Conservation (phyloP, 2,329 filamentous ascomycete species). For the Arthrobotrys megalospora region DNA sequence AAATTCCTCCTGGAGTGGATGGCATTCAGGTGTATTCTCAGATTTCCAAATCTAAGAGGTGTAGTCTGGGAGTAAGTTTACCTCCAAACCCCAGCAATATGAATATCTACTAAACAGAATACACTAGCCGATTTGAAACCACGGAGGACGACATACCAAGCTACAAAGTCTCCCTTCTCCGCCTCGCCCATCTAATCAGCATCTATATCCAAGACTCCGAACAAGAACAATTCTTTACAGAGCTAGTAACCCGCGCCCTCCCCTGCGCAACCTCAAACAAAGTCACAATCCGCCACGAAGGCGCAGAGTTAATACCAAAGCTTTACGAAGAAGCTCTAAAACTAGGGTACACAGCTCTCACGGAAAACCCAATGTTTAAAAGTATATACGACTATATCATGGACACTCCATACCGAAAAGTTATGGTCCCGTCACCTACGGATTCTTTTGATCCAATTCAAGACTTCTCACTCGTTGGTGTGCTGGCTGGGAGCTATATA, state of each 20-base stretch:
- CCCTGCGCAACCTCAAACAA: constrained; percentile 69
- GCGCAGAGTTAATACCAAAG: constrained; percentile 70
- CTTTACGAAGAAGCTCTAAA: constrained; percentile 62
- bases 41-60: constrained; percentile 62
- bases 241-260: constrained; percentile 62
- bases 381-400: constrained; percentile 62
- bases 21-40: constrained; percentile 61
- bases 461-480: constrained; percentile 62
- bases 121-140: constrained; percentile 43
- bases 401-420: constrained; percentile 62
- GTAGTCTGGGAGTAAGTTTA: constrained; percentile 62
- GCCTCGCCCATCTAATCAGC: constrained; percentile 62
- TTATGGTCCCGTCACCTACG: constrained; percentile 61
- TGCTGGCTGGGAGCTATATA: constrained; percentile 63
- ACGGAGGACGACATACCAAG: constrained; percentile 50
- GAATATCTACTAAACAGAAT: not conserved
- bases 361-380: constrained; percentile 61
- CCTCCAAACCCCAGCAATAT: too few relatives aligned
- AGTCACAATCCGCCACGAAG: constrained; percentile 72
- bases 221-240: constrained; percentile 66
- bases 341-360: constrained; percentile 61
- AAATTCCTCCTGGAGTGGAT: constrained; percentile 64
- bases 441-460: constrained; percentile 61
- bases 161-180: constrained; percentile 59
- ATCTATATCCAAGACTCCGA: constrained; percentile 58